Evolutionary conservation across 495 filamentous ascomycete species (phyloP).

Genomic region (Penicillium verhagenii): DNA sequence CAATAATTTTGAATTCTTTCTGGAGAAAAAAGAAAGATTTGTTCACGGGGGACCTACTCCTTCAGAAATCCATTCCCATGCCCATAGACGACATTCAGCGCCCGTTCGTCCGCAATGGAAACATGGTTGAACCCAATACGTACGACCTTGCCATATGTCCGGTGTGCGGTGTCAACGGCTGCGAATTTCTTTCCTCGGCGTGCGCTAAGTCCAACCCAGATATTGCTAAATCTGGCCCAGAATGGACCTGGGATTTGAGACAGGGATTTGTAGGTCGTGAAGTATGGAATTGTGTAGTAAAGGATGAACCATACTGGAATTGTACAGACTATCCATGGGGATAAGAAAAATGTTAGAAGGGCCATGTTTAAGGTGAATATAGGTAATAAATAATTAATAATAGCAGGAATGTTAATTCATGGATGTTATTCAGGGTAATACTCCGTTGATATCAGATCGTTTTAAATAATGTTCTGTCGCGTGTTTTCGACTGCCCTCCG

Average conservation of each 20-base stretch:
- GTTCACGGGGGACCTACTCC: conserved; percentile 42
- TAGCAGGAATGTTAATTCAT: no score
- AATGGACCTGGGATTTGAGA: conserved; percentile 20
- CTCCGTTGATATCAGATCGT: no score
- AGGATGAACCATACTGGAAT: conserved; percentile 17
- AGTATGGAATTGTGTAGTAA: conserved; percentile 26
- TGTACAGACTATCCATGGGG: conserved; percentile 13
- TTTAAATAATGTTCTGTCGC: neutral
- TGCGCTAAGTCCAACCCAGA: conserved; percentile 24
- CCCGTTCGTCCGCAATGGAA: conserved; percentile 31
- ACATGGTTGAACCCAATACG: conserved; percentile 38
- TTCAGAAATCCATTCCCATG: conserved; percentile 66
- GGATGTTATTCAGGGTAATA: no score
- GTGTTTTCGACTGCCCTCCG: neutral
- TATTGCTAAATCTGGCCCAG: conserved; percentile 24
- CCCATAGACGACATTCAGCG: conserved; percentile 32
- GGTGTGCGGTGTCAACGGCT: conserved; percentile 37
- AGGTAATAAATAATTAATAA: neutral
- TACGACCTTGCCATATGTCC: conserved; percentile 39
- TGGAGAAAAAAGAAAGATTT: no score
- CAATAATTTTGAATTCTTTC: no score
- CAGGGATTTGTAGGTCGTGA: conserved; percentile 15
- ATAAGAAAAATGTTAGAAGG: conserved; percentile 8
- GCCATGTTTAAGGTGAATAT: conserved; percentile 13
- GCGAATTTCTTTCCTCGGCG: conserved; percentile 23